Evolutionary conservation across 1,139 yeast genomes (phyloP).

Genomic region (Debaryomyces robertsiae): DNA sequence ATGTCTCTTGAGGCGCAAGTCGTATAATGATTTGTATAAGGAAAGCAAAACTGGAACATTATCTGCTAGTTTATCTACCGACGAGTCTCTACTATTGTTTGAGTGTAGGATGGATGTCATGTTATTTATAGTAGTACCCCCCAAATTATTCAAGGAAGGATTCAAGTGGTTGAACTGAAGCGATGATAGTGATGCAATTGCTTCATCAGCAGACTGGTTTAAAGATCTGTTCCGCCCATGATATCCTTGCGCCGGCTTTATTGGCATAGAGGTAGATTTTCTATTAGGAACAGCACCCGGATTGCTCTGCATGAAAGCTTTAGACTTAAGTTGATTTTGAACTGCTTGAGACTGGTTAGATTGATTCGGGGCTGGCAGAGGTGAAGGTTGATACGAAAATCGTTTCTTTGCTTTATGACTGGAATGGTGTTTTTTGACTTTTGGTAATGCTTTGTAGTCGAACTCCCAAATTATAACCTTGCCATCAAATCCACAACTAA

Average conservation of each 20-base stretch:
- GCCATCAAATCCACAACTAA: conserved; percentile 75
- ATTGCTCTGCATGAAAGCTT: conserved; percentile 11
- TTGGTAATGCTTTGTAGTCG: conserved; percentile 61
- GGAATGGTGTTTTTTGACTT: conserved; percentile 31
- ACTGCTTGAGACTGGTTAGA: not conserved
- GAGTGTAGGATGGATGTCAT: conserved; percentile 17
- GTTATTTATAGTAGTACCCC: conserved; percentile 13
- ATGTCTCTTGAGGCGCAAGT: conserved; percentile 36
- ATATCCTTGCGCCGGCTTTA: conserved; percentile 5
- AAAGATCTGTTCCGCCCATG: conserved; percentile 17
- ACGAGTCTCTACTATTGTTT: conserved; percentile 5
- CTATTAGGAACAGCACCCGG: conserved; percentile 17
- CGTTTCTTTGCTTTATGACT: conserved; percentile 8
- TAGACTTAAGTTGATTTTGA: conserved; percentile 1
- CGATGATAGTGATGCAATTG: conserved; percentile 10
- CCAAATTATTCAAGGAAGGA: conserved; percentile 9
- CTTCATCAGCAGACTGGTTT: conserved; percentile 15
- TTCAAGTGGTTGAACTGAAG: conserved; percentile 9
- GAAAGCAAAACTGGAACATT: conserved; percentile 31
- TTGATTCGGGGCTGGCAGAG: conserved; percentile 11
- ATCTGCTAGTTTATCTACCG: conserved; percentile 8
- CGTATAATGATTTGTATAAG: conserved; percentile 40
- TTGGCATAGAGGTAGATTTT: conserved; percentile 9
- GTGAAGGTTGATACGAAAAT: conserved; percentile 15
- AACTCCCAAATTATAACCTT: conserved; percentile 72